Evolutionary conservation across 148 eudicot species (phyloP).

Genomic region (Talinum fruticosum): DNA sequence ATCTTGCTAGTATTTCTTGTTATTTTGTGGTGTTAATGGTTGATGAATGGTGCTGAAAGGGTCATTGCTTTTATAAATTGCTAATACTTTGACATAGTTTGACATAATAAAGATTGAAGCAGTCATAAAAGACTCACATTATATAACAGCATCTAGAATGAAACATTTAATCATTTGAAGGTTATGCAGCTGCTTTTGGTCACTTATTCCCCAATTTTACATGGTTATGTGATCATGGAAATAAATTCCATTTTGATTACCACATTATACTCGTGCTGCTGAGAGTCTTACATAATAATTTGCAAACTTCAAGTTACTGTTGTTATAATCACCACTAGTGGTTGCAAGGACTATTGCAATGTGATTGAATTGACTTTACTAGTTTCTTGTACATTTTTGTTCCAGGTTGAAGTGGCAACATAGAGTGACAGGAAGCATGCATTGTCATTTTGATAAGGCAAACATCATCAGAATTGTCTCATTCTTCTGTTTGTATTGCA

Average conservation of each 20-base stretch:
- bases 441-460: neutral
- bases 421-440: neutral
- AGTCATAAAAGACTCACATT: no score
- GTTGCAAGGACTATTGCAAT: neutral
- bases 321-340: neutral
- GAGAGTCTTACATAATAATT: neutral
- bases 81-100: neutral
- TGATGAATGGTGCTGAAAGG: neutral
- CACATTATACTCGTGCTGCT: neutral
- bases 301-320: neutral
- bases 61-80: neutral
- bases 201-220: neutral
- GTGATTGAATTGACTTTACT: neutral
- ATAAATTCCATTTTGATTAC: neutral
- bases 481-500: slow-evolving; percentile 18
- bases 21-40: neutral
- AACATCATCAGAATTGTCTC: neutral
- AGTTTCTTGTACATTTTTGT: neutral
- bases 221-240: neutral
- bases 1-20: neutral
- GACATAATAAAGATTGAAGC: no score
- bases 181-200: neutral
- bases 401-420: neutral
- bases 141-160: neutral
- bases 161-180: neutral